Evolutionary conservation across 768 basidiomycete species (phyloP).

Genomic region (Boletus reticuloceps): DNA sequence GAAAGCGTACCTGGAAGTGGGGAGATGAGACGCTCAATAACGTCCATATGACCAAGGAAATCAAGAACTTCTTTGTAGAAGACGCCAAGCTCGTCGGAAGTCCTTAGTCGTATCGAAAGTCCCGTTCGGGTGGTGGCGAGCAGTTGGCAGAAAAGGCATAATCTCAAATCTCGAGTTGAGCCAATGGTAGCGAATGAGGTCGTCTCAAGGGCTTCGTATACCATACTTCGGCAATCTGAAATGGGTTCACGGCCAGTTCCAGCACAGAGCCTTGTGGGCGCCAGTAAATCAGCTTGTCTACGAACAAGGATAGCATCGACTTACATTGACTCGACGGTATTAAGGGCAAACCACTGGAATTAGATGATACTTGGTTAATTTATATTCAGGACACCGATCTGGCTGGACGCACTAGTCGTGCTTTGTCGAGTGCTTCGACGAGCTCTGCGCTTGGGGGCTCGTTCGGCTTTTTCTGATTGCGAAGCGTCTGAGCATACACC

Average conservation of each 20-base stretch:
- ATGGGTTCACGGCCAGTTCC: constrained; percentile 43
- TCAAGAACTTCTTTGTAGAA: constrained; percentile 36
- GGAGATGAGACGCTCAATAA: constrained; percentile 34
- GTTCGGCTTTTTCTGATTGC: constrained; percentile 26
- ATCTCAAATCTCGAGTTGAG: constrained; percentile 34
- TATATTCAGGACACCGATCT: constrained; percentile 4
- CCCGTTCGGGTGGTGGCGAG: constrained; percentile 33
- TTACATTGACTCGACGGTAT: constrained; percentile 39
- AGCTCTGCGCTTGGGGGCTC: constrained; percentile 30
- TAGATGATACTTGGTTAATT: constrained; percentile 14
- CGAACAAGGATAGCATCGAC: background rate
- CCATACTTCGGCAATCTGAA: constrained; percentile 32
- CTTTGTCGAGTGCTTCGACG: constrained; percentile 34
- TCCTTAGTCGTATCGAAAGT: constrained; percentile 29
- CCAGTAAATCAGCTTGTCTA: background rate
- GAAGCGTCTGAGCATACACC: constrained; percentile 29
- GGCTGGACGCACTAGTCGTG: constrained; percentile 34
- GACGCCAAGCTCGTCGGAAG: constrained; percentile 24
- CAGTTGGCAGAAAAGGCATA: constrained; percentile 37
- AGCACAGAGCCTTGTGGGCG: constrained; percentile 35
- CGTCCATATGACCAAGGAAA: constrained; percentile 34
- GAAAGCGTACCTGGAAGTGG: constrained; percentile 36
- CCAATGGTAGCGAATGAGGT: constrained; percentile 20
- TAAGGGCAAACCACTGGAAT: constrained; percentile 40
- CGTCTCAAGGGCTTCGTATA: constrained; percentile 31